phyloP scores from a whole-genome alignment of 108 stramenopile species.

The Fragilaria crotonensis region DNA sequence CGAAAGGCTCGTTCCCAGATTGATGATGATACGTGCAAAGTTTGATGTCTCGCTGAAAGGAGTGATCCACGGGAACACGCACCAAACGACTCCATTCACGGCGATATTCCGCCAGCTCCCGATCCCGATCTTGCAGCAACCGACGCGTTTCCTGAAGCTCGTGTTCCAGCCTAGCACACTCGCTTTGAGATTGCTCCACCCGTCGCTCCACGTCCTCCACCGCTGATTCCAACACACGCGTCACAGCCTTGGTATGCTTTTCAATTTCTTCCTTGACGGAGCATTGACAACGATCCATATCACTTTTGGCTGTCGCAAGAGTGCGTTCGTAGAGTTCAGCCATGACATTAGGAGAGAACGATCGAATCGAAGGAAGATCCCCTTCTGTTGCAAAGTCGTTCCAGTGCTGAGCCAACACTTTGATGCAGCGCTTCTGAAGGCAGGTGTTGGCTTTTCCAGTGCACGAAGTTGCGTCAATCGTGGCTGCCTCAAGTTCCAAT shows the following conservation, averaged over 20 bases:
- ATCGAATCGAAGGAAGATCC: neutral
- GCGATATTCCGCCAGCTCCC: neutral
- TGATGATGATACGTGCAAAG: constrained; percentile 6
- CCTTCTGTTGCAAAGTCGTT: constrained; percentile 3
- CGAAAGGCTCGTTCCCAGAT: constrained; percentile 7
- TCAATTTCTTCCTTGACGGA: neutral
- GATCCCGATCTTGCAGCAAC: constrained; percentile 5
- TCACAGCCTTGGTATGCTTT: neutral
- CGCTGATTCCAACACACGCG: neutral
- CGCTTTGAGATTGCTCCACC: neutral
- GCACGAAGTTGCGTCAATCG: neutral
- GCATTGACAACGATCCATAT: neutral
- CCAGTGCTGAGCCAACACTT: constrained; percentile 23
- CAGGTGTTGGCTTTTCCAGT: constrained; percentile 2
- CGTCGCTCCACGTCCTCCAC: neutral
- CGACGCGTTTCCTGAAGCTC: neutral
- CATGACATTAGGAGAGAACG: neutral
- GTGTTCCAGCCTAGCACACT: neutral
- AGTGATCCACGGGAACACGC: neutral
- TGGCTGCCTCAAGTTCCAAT: constrained; percentile 11
- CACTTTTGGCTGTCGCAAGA: neutral
- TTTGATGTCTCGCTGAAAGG: neutral
- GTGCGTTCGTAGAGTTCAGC: neutral
- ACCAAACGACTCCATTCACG: constrained; percentile 1
- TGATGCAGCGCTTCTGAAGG: constrained; percentile 18